Evolutionary conservation across 495 filamentous ascomycete species (phyloP), one percentile per base, ranked within the genome.

Genomic region (Penicillium paradoxum): DNA sequence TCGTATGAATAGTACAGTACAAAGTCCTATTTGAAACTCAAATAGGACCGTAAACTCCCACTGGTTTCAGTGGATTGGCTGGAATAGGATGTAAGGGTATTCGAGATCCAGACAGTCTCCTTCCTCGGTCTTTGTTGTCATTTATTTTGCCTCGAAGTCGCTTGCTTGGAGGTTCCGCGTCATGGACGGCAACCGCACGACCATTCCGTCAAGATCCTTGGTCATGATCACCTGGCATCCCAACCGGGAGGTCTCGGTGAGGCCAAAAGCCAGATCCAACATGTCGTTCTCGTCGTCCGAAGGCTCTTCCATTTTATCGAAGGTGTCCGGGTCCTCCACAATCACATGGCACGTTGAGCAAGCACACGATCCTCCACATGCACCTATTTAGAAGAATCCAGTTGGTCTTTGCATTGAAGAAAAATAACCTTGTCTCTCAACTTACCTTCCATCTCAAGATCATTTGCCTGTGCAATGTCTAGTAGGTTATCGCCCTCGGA

Each of bases 201-300:
- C 76, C 58, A 98, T 41, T 0, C 93, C 93, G 64, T 97, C 89
- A 49, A 97, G 72, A 56, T 92, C 89, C 69, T 88, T 89, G 18
- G 67, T 85, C 92, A 98, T 97, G 59, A 83, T 67, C 25, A 97
- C 87, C 75, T 98, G 93, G 71, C 93, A 98, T 6, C 93, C 93
- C 41, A 98, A 70, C n/a, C 93, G 81, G 39, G 89, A 95, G 41
- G 95, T 98, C 75, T 98, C 93, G 6, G 91, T 97, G 59, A 97
- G 63, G 0, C 93, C 93, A 68, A 98, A 98, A 0, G 93, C 93
- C 53, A 97, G 68, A 67, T 98, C 93, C 60, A 98, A 75, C 93
- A 98, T 98, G 72, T 98, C 93, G 68, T 97, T 97, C 80, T 98
- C 93, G 67, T 98, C 95, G 67, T 98, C 93, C 36, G 87, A 85